These are phyloP conservation scores for Solanum hybrid DNA, from an alignment of 305 asterid genomes.

Conservation along the genomic window DNA sequence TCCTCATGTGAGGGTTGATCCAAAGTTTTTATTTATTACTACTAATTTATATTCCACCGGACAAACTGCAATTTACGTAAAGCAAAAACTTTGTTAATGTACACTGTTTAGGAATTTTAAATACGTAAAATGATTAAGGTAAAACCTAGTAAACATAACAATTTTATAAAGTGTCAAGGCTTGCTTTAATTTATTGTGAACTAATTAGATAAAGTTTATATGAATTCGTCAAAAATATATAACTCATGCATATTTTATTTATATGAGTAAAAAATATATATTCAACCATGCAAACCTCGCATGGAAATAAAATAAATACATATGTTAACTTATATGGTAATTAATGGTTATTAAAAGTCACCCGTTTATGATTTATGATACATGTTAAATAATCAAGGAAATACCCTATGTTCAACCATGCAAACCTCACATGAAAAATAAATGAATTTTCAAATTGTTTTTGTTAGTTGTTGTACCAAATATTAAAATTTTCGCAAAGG, in stretches of 20 bases:
- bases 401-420: background rate
- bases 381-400: background rate
- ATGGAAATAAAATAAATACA: background rate
- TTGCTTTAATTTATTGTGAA: background rate
- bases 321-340: background rate
- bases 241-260: background rate
- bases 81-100: background rate
- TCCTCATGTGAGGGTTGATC: background rate
- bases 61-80: background rate
- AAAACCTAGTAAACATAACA: background rate
- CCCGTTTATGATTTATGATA: background rate
- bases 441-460: background rate
- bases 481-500: background rate
- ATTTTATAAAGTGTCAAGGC: background rate
- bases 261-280: background rate
- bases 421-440: background rate
- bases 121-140: background rate
- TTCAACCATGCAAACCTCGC: background rate
- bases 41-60: background rate
- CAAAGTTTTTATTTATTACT: background rate
- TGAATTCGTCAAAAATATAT: background rate
- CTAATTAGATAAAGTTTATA: background rate
- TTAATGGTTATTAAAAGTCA: background rate
- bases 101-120: background rate
- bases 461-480: conserved; percentile 5